Conservation (phyloP, 2,329 filamentous ascomycete genomes). For the Sclerotinia trifoliorum region DNA sequence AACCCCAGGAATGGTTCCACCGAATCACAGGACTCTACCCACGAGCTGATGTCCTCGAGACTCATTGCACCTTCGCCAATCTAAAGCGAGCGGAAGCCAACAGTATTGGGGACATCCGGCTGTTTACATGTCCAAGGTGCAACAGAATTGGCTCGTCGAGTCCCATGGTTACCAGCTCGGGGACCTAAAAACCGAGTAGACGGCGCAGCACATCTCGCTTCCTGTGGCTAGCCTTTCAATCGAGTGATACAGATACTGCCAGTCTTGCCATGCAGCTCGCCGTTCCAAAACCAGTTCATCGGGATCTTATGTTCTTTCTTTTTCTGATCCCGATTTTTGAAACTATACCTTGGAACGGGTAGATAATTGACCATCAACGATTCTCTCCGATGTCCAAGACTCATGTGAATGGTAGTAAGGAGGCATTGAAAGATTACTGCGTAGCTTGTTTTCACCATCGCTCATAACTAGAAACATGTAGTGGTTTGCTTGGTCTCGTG, state of each 20-base stretch:
- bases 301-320: constrained; percentile 19
- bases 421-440: constrained; percentile 2
- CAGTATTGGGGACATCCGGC: constrained; percentile 23
- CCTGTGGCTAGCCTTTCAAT: constrained; percentile 20
- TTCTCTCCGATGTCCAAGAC: not conserved
- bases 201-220: constrained; percentile 23
- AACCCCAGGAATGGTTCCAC: constrained; percentile 9
- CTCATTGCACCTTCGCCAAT: constrained; percentile 23
- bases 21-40: constrained; percentile 11
- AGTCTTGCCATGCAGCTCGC: constrained; percentile 22
- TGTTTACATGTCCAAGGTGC: constrained; percentile 22
- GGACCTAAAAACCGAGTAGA: constrained; percentile 25
- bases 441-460: not conserved
- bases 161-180: constrained; percentile 23
- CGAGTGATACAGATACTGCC: constrained; percentile 18
- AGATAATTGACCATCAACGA: not conserved
- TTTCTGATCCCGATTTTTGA: not conserved
- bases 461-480: not conserved
- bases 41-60: constrained; percentile 23
- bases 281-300: constrained; percentile 23
- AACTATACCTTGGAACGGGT: constrained; percentile 16
- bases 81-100: constrained; percentile 22
- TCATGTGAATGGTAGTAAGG: not conserved
- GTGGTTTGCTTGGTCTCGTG: constrained; percentile 10
- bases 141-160: constrained; percentile 20